Evolutionary conservation across 2,329 filamentous ascomycete genomes (phyloP).

Genomic region (Fusarium stilboides): DNA sequence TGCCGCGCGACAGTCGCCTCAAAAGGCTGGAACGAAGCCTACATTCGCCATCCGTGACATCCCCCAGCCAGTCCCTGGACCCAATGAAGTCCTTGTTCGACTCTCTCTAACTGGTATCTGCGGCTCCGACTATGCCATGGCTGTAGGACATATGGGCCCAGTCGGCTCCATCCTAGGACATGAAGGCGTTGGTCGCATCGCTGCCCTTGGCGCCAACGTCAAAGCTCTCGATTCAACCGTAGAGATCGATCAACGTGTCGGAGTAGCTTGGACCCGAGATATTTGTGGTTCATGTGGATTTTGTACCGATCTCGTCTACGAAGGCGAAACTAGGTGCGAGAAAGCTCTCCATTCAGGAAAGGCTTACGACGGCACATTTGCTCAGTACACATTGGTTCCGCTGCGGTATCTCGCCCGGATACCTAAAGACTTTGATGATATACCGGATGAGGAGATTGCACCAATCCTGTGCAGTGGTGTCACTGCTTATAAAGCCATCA

Average conservation of each 20-base stretch:
- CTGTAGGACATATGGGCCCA: slow-evolving; percentile 56
- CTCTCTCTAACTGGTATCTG: slow-evolving; percentile 57
- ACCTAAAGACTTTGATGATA: slow-evolving; percentile 40
- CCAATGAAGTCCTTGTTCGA: slow-evolving; percentile 53
- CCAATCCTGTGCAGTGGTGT: slow-evolving; percentile 62
- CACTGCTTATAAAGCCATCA: slow-evolving; percentile 61
- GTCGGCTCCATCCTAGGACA: slow-evolving; percentile 58
- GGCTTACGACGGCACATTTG: slow-evolving; percentile 57
- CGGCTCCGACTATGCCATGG: slow-evolving; percentile 58
- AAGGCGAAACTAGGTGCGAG: slow-evolving; percentile 55
- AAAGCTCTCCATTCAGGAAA: slow-evolving; percentile 53
- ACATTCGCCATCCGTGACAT: slow-evolving; percentile 23
- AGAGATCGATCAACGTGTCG: slow-evolving; percentile 55
- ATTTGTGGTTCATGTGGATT: slow-evolving; percentile 54
- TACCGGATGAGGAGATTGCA: slow-evolving; percentile 56
- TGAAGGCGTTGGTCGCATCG: slow-evolving; percentile 61
- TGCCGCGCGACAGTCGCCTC: slow-evolving; percentile 11
- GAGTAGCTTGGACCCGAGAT: slow-evolving; percentile 59
- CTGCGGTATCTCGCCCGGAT: slow-evolving; percentile 53
- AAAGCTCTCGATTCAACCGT: slow-evolving; percentile 42
- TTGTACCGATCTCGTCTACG: slow-evolving; percentile 51
- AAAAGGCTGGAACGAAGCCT: slow-evolving; percentile 19
- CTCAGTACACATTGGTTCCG: slow-evolving; percentile 57
- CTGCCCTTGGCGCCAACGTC: slow-evolving; percentile 55
- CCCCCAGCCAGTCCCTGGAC: slow-evolving; percentile 31